Evolutionary conservation across 495 filamentous ascomycete species (phyloP), one percentile per base, ranked within the genome.

Genomic region (Neurospora sp.): DNA sequence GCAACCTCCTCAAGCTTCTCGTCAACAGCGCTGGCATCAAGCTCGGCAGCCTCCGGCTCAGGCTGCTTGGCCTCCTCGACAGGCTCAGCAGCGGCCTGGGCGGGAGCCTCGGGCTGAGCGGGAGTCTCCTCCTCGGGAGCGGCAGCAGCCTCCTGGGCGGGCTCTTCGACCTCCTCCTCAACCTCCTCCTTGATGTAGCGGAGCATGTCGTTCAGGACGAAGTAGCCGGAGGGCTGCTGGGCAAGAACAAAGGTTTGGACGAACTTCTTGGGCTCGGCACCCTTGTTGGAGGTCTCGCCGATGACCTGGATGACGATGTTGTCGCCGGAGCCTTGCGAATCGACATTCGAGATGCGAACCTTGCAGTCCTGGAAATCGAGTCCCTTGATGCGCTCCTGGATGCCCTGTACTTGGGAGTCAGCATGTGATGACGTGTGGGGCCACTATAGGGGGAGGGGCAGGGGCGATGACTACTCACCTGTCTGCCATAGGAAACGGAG

Each of bases 231-330:
- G 37, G 93, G 93, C 84, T 99, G 96, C 81, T 95, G 90, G 11
- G 96, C 96, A 71, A 99, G 90, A 70, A 99, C 94, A 76, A 99
- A 99, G n/a, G 96, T 98, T 86, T 99, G 96, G 15, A 93, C 90
- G 77, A 98, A 99, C 82, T 97, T 97, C 85, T 92, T 94, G 74
- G 94, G 93, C 28, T 94, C 92, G 73, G 90, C 89, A 24, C 88
- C 89, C 82, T 96, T 96, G 86, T 96, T 98, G 75, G 94, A 97
- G 79, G 96, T 97, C 83, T 98, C 94, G 75, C 96, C 96, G 78
- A 99, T 97, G 73, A 98, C 96, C 78, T 97, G 93, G 78, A 98
- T 94, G 75, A 99, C 89, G 77, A 99, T 98, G 81, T 93, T 94
- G 37, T 93, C 89, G 79, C 89, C 92, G 15, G 95, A 98, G 69